Conservation (phyloP, 1,284 basidiomycete genomes). For the Ceratobasidium sp. region DNA sequence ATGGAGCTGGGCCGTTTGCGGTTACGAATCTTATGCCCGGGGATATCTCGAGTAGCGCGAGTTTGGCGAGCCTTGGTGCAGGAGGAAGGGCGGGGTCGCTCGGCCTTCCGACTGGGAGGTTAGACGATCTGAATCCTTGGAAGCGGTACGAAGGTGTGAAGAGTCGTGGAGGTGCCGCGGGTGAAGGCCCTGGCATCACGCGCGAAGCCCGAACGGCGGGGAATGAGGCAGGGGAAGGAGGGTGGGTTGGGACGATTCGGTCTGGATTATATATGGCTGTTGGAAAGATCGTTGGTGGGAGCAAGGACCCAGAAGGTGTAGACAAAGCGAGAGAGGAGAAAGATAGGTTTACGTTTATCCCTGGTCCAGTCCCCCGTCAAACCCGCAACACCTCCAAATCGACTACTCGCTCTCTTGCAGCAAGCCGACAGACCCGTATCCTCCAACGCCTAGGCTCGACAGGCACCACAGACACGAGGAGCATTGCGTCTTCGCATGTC, state of each 20-base stretch:
- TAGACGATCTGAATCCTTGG: slow-evolving; percentile 38
- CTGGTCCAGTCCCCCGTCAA: not conserved
- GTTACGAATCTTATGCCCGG: slow-evolving; percentile 42
- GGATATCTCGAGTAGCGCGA: slow-evolving; percentile 36
- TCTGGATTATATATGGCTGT: slow-evolving; percentile 24
- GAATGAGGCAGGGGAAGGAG: not conserved
- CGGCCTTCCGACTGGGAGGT: slow-evolving; percentile 11
- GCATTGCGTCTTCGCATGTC: not conserved
- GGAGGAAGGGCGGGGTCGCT: slow-evolving; percentile 14
- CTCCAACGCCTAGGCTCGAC: slow-evolving; percentile 29
- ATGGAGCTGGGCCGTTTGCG: slow-evolving; percentile 23
- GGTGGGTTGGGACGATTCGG: slow-evolving; percentile 21
- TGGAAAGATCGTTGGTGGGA: slow-evolving; percentile 19
- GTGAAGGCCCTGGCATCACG: not conserved
- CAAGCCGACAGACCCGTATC: slow-evolving; percentile 8
- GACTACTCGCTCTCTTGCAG: not conserved
- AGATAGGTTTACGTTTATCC: slow-evolving; percentile 19
- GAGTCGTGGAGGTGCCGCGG: slow-evolving; percentile 10
- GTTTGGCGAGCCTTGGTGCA: not conserved
- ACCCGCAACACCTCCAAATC: not conserved
- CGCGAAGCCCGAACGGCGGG: not conserved
- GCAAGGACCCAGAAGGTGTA: not conserved
- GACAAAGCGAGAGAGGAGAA: not conserved
- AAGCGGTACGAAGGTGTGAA: slow-evolving; percentile 30
- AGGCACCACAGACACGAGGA: not conserved